Evolutionary conservation across 176 grass and related monocot genomes (phyloP).

Genomic region (Luzula sylvatica): DNA sequence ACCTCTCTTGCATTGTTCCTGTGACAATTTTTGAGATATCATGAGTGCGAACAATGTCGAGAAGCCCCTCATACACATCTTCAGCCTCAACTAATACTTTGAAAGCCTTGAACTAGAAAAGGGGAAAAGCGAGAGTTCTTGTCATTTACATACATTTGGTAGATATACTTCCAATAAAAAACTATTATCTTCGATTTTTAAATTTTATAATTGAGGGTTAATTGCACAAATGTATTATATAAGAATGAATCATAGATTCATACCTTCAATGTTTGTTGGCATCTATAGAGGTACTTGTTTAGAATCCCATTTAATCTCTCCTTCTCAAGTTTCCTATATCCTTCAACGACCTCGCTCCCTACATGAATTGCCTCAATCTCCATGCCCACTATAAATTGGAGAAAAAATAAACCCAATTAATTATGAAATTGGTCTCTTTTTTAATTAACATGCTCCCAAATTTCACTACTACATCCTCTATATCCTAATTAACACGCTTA

Average conservation of each 20-base stretch:
- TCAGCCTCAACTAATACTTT: conserved; percentile 7
- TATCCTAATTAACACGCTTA: too few species aligned
- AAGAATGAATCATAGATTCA: background rate
- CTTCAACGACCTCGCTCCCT: conserved; percentile 3
- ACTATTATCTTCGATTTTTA: too few species aligned
- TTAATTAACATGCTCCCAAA: too few species aligned
- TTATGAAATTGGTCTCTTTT: too few species aligned
- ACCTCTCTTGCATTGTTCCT: conserved; percentile 14
- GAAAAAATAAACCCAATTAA: too few species aligned
- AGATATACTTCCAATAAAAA: too few species aligned
- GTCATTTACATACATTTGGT: too few species aligned
- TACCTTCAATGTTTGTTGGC: conserved; percentile 14
- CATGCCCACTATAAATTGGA: conserved; percentile 9
- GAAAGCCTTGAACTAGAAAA: conserved; percentile 16
- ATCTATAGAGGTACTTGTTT: conserved; percentile 12
- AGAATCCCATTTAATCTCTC: conserved; percentile 15
- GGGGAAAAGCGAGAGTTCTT: background rate
- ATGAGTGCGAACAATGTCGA: conserved; percentile 8
- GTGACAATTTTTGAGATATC: conserved; percentile 4
- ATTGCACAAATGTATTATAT: too few species aligned
- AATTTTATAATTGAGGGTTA: too few species aligned
- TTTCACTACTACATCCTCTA: too few species aligned
- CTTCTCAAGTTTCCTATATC: conserved; percentile 17
- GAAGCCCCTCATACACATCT: conserved; percentile 9
- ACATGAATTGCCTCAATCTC: conserved; percentile 6